Conservation (phyloP, 2,329 filamentous ascomycete genomes). For the Tetracladium maxilliforme region DNA sequence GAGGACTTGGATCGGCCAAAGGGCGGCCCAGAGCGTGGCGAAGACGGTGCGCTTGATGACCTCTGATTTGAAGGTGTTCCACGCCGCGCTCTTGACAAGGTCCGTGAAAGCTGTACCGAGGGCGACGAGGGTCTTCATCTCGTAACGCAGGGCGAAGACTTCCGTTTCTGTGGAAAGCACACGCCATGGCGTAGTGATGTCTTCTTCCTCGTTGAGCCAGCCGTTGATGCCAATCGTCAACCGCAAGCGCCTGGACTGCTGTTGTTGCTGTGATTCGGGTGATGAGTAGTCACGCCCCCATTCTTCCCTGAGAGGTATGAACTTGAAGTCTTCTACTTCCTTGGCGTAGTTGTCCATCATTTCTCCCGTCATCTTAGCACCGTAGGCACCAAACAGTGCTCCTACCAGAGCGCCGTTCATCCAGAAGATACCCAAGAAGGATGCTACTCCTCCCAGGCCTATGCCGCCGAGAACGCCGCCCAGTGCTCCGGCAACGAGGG, state of each 20-base stretch:
- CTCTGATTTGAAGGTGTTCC: slow-evolving; percentile 43
- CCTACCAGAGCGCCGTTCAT: slow-evolving; percentile 78
- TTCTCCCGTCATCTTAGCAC: slow-evolving; percentile 62
- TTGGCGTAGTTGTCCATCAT: slow-evolving; percentile 82
- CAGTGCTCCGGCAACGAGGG: slow-evolving; percentile 72
- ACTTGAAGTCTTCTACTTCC: slow-evolving; percentile 70
- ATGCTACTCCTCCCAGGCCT: slow-evolving; percentile 72
- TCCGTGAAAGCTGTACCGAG: slow-evolving; percentile 60
- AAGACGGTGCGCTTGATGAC: slow-evolving; percentile 41
- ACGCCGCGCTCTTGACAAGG: slow-evolving; percentile 46
- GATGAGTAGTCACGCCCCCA: no score
- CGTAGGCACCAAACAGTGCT: slow-evolving; percentile 78
- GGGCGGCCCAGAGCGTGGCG: slow-evolving; percentile 24
- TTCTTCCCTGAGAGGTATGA: slow-evolving; percentile 52
- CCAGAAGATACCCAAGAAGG: slow-evolving; percentile 74
- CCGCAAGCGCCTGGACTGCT: slow-evolving; percentile 39
- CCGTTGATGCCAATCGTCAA: slow-evolving; percentile 81
- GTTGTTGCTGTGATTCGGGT: slow-evolving; percentile 17
- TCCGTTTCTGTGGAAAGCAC: slow-evolving; percentile 59
- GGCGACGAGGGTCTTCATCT: slow-evolving; percentile 61
- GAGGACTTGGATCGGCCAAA: slow-evolving; percentile 32
- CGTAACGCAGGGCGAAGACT: slow-evolving; percentile 73
- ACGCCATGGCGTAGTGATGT: slow-evolving; percentile 69
- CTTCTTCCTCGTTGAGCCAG: slow-evolving; percentile 63
- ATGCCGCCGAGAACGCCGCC: slow-evolving; percentile 75